Conservation (phyloP, 1,284 basidiomycete species). For the Kalmanozyma brasiliensis region DNA sequence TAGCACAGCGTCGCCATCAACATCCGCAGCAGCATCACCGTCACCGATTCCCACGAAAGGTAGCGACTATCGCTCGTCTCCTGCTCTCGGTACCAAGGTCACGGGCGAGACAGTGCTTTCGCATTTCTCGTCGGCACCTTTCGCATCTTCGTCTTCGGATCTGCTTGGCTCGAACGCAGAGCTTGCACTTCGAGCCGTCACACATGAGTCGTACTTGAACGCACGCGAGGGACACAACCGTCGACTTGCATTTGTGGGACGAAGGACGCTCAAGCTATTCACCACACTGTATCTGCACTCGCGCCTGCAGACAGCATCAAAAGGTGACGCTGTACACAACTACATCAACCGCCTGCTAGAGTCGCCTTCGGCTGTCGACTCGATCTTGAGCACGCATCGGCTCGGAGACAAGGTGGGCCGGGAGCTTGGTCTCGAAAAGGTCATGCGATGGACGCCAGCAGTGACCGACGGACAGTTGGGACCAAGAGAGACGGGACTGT, state of each 20-base stretch:
- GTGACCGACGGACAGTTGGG: constrained; percentile 49
- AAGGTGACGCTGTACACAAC: constrained; percentile 18
- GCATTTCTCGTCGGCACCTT: constrained; percentile 36
- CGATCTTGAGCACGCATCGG: constrained; percentile 51
- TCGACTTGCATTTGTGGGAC: constrained; percentile 61
- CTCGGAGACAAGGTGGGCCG: constrained; percentile 62
- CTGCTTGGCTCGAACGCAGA: constrained; percentile 48
- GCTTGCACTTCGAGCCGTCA: constrained; percentile 54
- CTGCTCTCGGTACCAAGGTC: constrained; percentile 27
- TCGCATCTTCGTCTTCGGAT: constrained; percentile 30
- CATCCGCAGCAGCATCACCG: constrained; percentile 22
- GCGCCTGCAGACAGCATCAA: constrained; percentile 17
- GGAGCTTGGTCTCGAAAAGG: constrained; percentile 59
- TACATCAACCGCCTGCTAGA: constrained; percentile 50
- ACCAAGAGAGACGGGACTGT: constrained; percentile 61
- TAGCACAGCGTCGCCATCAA: constrained; percentile 21
- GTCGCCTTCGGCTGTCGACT: constrained; percentile 38
- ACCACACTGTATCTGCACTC: constrained; percentile 59
- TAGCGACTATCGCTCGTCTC: constrained; percentile 11
- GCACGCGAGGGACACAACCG: constrained; percentile 60
- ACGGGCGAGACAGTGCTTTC: constrained; percentile 41
- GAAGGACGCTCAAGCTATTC: constrained; percentile 60
- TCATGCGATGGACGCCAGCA: constrained; percentile 67
- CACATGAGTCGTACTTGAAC: constrained; percentile 61
- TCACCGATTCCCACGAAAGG: constrained; percentile 15